Evolutionary conservation across 495 filamentous ascomycete species (phyloP).

Genomic region (Xylona heveae): DNA sequence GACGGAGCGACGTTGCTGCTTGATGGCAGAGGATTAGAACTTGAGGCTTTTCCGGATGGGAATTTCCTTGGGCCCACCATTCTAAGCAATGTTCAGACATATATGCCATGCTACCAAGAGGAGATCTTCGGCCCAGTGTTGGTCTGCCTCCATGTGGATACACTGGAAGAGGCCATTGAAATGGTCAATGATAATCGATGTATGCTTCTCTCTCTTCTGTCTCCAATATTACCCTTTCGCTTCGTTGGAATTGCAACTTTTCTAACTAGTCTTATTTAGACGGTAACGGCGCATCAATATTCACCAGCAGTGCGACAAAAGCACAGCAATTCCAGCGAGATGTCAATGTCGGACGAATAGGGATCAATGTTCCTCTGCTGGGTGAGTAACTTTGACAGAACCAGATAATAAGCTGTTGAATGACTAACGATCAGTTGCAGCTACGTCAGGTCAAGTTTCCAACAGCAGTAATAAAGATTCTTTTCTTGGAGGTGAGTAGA

Average conservation of each 20-base stretch:
- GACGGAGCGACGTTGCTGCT: conserved; percentile 8
- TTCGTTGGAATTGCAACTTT: too few relatives aligned
- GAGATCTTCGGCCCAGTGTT: conserved; percentile 17
- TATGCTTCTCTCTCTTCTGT: too few relatives aligned
- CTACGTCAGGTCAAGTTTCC: too few relatives aligned
- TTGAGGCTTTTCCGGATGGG: conserved; percentile 12
- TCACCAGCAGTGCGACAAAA: conserved; percentile 36
- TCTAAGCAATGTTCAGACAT: conserved; percentile 11
- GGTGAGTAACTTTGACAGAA: too few relatives aligned
- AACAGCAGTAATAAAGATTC: too few relatives aligned
- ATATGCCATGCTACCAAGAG: conserved; percentile 15
- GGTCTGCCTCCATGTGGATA: too few relatives aligned
- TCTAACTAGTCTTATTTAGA: too few relatives aligned
- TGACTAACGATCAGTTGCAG: too few relatives aligned
- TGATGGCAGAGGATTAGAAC: conserved; percentile 11
- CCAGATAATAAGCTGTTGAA: too few relatives aligned
- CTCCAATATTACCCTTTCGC: too few relatives aligned
- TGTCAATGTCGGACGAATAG: conserved; percentile 60
- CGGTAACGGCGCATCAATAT: conserved; percentile 45
- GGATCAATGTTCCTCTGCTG: conserved; percentile 66
- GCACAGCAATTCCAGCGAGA: conserved; percentile 36
- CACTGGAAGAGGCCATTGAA: conserved; percentile 38
- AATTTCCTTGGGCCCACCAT: conserved; percentile 16
- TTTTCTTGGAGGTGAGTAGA: too few relatives aligned
- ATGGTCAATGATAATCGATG: conserved; percentile 43